These are phyloP conservation scores for Sinapis alba DNA, from an alignment of 441 rosid species.

Conservation along the genomic window DNA sequence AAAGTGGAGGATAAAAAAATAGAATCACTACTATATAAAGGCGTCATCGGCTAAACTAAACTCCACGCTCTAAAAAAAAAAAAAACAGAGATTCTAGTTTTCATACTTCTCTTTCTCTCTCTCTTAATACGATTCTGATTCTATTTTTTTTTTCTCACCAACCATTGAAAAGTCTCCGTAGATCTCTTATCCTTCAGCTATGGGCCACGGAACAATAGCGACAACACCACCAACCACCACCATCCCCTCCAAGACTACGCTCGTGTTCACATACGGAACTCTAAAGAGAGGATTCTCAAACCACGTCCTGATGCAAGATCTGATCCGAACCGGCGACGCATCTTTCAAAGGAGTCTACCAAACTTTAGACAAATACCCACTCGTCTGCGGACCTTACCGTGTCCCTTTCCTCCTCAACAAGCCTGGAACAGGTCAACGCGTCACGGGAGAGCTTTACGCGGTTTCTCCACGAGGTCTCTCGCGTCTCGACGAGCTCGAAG, in stretches of 20 bases:
- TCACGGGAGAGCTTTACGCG: constrained; percentile 74
- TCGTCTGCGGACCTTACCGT: constrained; percentile 78
- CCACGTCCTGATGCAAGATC: constrained; percentile 60
- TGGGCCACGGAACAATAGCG: constrained; percentile 40
- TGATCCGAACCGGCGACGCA: constrained; percentile 63
- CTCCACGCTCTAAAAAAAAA: constrained; percentile 17
- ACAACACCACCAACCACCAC: not conserved
- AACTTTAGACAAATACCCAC: constrained; percentile 54
- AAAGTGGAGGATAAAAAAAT: not conserved
- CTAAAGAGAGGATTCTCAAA: constrained; percentile 68
- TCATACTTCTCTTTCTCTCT: not conserved
- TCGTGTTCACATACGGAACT: constrained; percentile 72
- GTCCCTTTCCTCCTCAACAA: constrained; percentile 84
- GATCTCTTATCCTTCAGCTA: not conserved
- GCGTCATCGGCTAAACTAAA: constrained; percentile 28
- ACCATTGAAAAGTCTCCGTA: constrained; percentile 12
- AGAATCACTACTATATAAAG: constrained; percentile 33
- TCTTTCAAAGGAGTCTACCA: constrained; percentile 53
- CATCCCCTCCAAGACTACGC: not conserved
- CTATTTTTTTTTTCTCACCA: constrained; percentile 4
- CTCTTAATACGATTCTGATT: constrained; percentile 27
- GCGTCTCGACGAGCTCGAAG: constrained; percentile 75
- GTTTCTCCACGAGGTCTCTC: constrained; percentile 55
- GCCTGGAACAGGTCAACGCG: constrained; percentile 54
- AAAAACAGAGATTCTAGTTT: constrained; percentile 34